Base-by-base conservation (phyloP, 2,329 filamentous ascomycete species). In the Raffaelea ambrosiae region DNA sequence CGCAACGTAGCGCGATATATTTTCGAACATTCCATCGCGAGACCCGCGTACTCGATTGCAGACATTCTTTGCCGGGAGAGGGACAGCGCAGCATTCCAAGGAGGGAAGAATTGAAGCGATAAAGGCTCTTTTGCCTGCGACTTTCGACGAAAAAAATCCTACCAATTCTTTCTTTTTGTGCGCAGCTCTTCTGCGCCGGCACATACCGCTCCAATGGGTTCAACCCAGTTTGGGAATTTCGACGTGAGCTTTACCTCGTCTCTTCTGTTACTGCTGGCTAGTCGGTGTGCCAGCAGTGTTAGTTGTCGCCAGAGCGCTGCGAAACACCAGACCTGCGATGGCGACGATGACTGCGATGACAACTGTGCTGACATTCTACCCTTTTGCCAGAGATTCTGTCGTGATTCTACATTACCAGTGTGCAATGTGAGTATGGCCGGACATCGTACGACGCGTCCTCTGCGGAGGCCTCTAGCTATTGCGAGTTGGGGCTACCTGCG, bases 351-450 rank as follows among this genome's bases (percentile, higher is more conserved):
- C 16, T 26, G 8, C 22, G 19, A 4, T 14, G n/a, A n/a, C 26
- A 13, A 29, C 13, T 29, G 26, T 36, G 21, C 47, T 48, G 19
- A 48, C 45, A 8, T 21, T 21, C 14, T 38, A 13, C 5, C 14
- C 16, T 19, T n/a, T 26, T 10, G n/a, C 44, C 60, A 91, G 86
- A 71, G 84, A 62, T 90, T 93, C 65, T 93, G 87, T 74, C 83
- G 79, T 63, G 86, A 90, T 69, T 86, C 86, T 58, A 90, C 86
- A 49, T 73, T 91, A 59, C 86, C 87, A 47, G 73, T 91, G 59
- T 93, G 86, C 74, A 91, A 91, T 76, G 86, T 90, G 76, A 59
- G 84, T 29, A 29, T 13, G 26, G 26, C 7, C 26, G 7, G 20
- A 20, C 5, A 22, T 77, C 47, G 18, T 16, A 19, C 26, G 10